A percentile compares a stretch with the other conserved stretches of the same genome.
phyloP scores from a whole-genome alignment of 2,329 filamentous ascomycete genomes.

The Hypoxylon sp. region DNA sequence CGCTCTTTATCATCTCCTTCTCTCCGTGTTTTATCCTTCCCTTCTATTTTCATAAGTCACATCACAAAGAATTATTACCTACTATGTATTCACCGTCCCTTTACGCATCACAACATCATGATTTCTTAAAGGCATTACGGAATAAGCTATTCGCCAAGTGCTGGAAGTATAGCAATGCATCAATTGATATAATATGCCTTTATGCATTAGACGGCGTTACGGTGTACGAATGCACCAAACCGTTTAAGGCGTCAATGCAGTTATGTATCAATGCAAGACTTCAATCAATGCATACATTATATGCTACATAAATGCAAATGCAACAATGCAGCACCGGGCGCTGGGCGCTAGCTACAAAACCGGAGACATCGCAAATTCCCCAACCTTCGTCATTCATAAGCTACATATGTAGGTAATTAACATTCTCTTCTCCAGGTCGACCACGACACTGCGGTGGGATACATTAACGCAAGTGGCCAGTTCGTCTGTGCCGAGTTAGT shows the following conservation, averaged over 20 bases:
- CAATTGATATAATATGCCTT: neutral
- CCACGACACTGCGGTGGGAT: neutral
- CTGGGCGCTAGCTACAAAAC: neutral
- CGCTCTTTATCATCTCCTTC: neutral
- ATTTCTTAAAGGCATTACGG: neutral
- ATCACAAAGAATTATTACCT: neutral
- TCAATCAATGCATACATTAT: neutral
- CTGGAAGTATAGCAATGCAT: neutral
- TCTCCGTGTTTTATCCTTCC: neutral
- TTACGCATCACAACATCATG: neutral
- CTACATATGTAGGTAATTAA: too few species aligned
- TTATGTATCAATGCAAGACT: neutral
- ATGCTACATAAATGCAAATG: neutral
- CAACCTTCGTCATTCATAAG: neutral
- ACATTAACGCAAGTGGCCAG: neutral
- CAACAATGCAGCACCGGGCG: neutral
- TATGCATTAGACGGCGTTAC: neutral
- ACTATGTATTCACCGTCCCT: neutral
- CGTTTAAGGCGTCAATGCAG: neutral
- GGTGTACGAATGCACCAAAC: neutral
- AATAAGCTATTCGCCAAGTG: neutral
- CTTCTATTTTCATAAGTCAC: neutral
- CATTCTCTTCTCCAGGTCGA: constrained; percentile 5
- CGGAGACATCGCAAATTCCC: neutral
- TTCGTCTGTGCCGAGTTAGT: neutral